Percentiles rank a stretch among this genome's conserved stretches.
Conservation (phyloP, 352 stramenopile species). For the Globisporangium carolinianum region DNA sequence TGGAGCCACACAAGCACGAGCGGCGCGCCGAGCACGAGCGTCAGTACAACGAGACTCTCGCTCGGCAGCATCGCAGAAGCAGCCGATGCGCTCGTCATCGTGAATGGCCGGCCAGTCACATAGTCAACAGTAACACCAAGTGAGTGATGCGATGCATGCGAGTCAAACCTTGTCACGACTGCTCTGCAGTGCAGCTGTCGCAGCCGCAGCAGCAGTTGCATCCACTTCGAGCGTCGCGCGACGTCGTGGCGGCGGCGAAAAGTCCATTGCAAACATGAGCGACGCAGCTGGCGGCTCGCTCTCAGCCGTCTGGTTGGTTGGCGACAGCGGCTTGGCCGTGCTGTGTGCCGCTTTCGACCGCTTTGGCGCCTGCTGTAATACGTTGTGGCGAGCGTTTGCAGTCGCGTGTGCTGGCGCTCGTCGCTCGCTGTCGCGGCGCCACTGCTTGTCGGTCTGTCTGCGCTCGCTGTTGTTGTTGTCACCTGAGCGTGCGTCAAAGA, state of each 20-base stretch:
- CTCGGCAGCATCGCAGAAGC: too few species aligned
- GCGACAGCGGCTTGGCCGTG: conserved; percentile 16
- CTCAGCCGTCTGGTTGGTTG: conserved; percentile 13
- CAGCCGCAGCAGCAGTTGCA: background rate
- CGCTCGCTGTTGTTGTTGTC: conserved; percentile 10
- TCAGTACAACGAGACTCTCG: background rate
- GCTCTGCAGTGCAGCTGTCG: background rate
- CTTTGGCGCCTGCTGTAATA: conserved; percentile 7
- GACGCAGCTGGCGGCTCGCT: conserved; percentile 3
- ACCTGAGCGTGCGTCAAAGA: conserved; percentile 6
- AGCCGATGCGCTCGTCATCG: too few species aligned
- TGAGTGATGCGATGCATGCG: background rate
- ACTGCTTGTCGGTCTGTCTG: conserved; percentile 10
- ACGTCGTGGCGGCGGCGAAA: conserved; percentile 17
- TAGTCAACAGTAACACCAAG: background rate
- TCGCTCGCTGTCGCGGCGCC: conserved; percentile 13
- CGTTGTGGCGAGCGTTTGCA: background rate
- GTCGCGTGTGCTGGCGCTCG: conserved; percentile 3
- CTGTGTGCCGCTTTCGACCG: conserved; percentile 19
- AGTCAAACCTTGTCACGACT: conserved; percentile 15
- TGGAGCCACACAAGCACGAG: background rate
- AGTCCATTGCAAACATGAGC: conserved; percentile 9
- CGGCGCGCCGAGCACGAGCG: background rate
- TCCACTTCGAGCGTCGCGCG: conserved; percentile 14
- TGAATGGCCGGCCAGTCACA: too few species aligned